phyloP scores from a whole-genome alignment of 805 yeast genomes.

The Nakazawaea ernobii region DNA sequence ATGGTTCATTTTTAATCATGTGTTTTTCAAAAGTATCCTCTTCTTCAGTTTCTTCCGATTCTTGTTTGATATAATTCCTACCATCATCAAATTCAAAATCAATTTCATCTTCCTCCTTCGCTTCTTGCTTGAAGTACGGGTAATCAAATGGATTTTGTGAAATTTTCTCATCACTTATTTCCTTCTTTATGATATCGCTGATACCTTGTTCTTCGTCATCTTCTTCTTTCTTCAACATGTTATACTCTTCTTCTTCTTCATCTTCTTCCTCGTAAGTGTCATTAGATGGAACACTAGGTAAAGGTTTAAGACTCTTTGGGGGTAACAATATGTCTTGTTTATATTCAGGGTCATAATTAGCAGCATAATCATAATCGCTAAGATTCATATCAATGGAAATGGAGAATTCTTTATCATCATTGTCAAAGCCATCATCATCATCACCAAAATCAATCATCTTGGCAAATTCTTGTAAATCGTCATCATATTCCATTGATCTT shows the following conservation, averaged over 20 bases:
- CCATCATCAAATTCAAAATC: neutral
- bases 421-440: conserved; percentile 16
- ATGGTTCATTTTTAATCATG: neutral
- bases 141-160: conserved; percentile 4
- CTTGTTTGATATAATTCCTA: neutral
- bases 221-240: neutral
- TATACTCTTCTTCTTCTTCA: neutral
- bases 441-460: conserved; percentile 41
- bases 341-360: neutral
- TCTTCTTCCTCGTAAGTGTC: neutral
- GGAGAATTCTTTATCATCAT: neutral
- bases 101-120: conserved; percentile 4
- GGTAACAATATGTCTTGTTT: neutral
- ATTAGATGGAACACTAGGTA: conserved; percentile 1
- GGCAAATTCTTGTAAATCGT: conserved; percentile 39
- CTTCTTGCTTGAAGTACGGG: neutral
- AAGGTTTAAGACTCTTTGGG: neutral
- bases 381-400: conserved; percentile 24
- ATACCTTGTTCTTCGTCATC: neutral
- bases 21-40: neutral
- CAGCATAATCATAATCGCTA: conserved; percentile 17
- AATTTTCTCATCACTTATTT: no score
- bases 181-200: neutral
- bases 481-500: conserved; percentile 27
- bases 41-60: conserved; percentile 2